Evolutionary conservation across 129 eudicot species (phyloP).

Genomic region (Flaveria brownii): DNA sequence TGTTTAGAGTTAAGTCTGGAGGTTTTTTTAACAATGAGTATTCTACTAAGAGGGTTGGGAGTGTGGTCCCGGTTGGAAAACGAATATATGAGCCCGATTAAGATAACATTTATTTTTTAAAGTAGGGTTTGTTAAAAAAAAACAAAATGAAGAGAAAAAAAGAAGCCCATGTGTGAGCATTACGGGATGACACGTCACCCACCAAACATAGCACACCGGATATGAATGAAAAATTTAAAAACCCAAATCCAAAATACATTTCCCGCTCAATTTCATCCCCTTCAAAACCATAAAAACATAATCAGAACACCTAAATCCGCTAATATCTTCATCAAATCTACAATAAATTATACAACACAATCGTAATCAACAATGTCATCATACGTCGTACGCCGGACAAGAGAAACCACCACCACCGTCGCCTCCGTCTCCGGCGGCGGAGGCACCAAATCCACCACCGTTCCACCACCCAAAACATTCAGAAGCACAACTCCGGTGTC

Average conservation of each 20-base stretch:
- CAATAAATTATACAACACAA: not conserved
- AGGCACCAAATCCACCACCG: slow-evolving; percentile 35
- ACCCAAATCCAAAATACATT: not conserved
- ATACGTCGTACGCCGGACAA: slow-evolving; percentile 57
- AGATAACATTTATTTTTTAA: too few relatives aligned
- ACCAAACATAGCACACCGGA: not conserved
- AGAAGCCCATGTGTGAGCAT: too few relatives aligned
- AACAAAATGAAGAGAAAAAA: too few relatives aligned
- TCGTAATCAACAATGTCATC: slow-evolving; percentile 45
- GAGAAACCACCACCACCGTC: slow-evolving; percentile 23
- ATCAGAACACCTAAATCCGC: not conserved
- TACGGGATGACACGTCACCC: not conserved
- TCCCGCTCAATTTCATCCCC: slow-evolving; percentile 32
- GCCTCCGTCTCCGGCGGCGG: slow-evolving; percentile 37
- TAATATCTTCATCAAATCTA: not conserved
- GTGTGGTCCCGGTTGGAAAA: too few relatives aligned
- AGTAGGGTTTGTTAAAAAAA: too few relatives aligned
- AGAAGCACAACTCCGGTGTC: slow-evolving; percentile 63
- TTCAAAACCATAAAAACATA: not conserved
- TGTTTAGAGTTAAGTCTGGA: too few relatives aligned
- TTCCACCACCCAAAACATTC: slow-evolving; percentile 35
- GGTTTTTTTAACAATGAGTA: too few relatives aligned
- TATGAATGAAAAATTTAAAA: not conserved
- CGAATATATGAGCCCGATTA: too few relatives aligned
- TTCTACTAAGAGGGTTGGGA: too few relatives aligned